phyloP scores from a whole-genome alignment of 2,329 filamentous ascomycete species.

The Penicillium sp. region DNA sequence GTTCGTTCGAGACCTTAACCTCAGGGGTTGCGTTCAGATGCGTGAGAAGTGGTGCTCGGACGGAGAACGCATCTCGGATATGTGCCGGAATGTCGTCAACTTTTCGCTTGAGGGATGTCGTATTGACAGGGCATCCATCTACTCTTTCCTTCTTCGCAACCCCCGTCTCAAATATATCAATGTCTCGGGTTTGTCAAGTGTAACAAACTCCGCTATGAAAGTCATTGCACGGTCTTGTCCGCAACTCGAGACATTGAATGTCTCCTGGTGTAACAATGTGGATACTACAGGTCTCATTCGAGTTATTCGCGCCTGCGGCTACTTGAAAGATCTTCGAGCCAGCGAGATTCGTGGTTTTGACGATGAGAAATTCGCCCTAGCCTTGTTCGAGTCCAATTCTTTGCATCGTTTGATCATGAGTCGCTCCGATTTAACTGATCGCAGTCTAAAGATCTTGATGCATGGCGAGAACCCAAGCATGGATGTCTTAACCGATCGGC shows the following conservation, averaged over 20 bases:
- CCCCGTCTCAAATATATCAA: slow-evolving; percentile 78
- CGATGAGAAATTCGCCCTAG: slow-evolving; percentile 66
- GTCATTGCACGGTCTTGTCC: slow-evolving; percentile 80
- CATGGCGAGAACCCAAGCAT: slow-evolving; percentile 74
- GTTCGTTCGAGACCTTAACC: slow-evolving; percentile 85
- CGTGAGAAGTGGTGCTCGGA: slow-evolving; percentile 75
- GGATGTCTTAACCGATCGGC: slow-evolving; percentile 74
- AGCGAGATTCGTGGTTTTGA: slow-evolving; percentile 80
- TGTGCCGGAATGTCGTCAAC: slow-evolving; percentile 82
- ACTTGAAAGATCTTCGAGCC: slow-evolving; percentile 74
- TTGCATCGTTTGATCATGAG: slow-evolving; percentile 80
- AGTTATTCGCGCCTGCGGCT: slow-evolving; percentile 70
- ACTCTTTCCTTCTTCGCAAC: slow-evolving; percentile 79
- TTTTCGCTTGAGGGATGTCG: slow-evolving; percentile 86
- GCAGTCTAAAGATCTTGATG: slow-evolving; percentile 69
- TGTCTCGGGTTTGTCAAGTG: slow-evolving; percentile 71
- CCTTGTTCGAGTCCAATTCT: slow-evolving; percentile 75
- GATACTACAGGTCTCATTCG: slow-evolving; percentile 72
- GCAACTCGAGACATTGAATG: slow-evolving; percentile 77
- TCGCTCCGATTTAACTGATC: slow-evolving; percentile 73
- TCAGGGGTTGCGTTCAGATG: slow-evolving; percentile 87
- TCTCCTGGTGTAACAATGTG: slow-evolving; percentile 90
- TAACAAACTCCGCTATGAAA: slow-evolving; percentile 80
- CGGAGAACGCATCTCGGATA: slow-evolving; percentile 66
- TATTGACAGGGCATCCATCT: slow-evolving; percentile 74